Percentiles rank a stretch among this genome's conserved stretches.
phyloP scores from a whole-genome alignment of 768 basidiomycete genomes.

The Cubamyces lactineus region DNA sequence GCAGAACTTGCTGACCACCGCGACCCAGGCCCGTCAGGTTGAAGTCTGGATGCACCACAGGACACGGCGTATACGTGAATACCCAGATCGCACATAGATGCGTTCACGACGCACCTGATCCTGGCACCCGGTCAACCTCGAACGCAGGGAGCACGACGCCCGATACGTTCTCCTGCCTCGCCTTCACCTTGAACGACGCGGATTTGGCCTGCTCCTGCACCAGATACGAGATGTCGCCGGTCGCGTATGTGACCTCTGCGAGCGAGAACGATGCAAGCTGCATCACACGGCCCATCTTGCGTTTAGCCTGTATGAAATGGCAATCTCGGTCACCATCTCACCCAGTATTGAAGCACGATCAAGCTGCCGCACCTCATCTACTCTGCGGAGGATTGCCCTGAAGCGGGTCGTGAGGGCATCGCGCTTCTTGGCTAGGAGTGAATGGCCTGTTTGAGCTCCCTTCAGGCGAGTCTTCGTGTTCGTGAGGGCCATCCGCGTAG shows the following conservation, averaged over 20 bases:
- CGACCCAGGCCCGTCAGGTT: conserved; percentile 96
- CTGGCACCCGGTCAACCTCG: conserved; percentile 84
- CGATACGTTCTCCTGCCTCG: conserved; percentile 97
- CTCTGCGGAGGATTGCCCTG: conserved; percentile 90
- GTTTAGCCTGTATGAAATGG: conserved; percentile 73
- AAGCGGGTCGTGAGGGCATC: conserved; percentile 96
- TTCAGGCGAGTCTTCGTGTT: conserved; percentile 90
- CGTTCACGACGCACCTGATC: conserved; percentile 61
- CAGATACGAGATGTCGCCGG: conserved; percentile 96
- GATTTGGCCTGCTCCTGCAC: conserved; percentile 94
- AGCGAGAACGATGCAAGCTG: conserved; percentile 98
- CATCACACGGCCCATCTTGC: conserved; percentile 99
- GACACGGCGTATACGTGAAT: background rate
- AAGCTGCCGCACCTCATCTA: conserved; percentile 80
- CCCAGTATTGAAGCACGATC: background rate
- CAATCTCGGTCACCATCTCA: background rate
- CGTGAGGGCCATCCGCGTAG: conserved; percentile 96
- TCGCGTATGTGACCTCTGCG: conserved; percentile 97
- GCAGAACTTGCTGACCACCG: conserved; percentile 94
- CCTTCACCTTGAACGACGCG: conserved; percentile 90
- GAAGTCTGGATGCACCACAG: conserved; percentile 61
- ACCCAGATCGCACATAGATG: background rate
- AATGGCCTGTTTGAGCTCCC: conserved; percentile 93
- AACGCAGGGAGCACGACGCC: conserved; percentile 96
- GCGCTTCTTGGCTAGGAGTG: conserved; percentile 94